Evolutionary conservation across 805 yeast species (phyloP).

Genomic region (Saccharomycopsis fodiens): DNA sequence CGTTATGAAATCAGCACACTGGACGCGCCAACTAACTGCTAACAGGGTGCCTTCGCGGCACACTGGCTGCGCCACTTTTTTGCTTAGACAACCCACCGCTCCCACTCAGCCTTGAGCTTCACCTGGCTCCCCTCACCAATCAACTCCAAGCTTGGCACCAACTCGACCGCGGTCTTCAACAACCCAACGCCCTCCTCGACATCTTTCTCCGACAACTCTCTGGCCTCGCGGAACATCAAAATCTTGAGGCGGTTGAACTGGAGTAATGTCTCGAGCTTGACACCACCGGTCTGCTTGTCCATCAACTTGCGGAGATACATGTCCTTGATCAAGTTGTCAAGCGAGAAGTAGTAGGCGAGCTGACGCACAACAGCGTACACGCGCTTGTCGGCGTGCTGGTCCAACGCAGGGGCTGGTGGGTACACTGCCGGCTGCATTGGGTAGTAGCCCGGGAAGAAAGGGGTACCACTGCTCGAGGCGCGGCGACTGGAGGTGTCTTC

Average conservation of each 20-base stretch:
- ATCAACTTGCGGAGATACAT: conserved; percentile 73
- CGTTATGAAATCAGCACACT: not conserved
- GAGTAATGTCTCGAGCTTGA: conserved; percentile 55
- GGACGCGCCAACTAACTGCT: not conserved
- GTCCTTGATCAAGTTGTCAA: conserved; percentile 83
- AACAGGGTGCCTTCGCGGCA: too few species aligned
- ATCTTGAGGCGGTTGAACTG: conserved; percentile 70
- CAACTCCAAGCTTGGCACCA: conserved; percentile 31
- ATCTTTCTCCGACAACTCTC: conserved; percentile 42
- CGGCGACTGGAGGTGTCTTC: not conserved
- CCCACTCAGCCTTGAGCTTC: conserved; percentile 50
- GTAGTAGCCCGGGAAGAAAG: too few species aligned
- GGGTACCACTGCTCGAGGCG: too few species aligned
- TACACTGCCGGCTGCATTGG: too few species aligned
- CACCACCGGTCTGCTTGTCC: conserved; percentile 62
- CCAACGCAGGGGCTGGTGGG: too few species aligned
- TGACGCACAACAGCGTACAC: conserved; percentile 40
- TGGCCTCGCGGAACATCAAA: conserved; percentile 37
- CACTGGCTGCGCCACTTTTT: too few species aligned
- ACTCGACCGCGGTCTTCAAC: conserved; percentile 29
- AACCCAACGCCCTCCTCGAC: conserved; percentile 44
- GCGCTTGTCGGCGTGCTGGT: conserved; percentile 24
- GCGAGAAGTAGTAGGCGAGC: conserved; percentile 84
- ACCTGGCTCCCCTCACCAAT: conserved; percentile 44
- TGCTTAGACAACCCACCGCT: conserved; percentile 53